Base-by-base conservation (phyloP, 495 filamentous ascomycete genomes). In the Glutinoglossum americanum region DNA sequence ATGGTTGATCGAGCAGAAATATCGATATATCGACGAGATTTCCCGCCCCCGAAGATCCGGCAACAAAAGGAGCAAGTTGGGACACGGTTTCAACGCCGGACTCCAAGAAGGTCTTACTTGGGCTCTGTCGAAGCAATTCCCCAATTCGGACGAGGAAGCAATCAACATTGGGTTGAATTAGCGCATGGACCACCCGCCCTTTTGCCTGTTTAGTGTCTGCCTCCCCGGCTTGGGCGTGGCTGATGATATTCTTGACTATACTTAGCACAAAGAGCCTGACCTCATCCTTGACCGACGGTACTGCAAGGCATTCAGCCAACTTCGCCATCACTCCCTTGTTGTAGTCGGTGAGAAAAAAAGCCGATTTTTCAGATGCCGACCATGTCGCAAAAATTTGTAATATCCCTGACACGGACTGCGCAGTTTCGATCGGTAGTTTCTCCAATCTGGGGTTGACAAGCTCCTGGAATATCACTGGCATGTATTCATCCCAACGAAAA, bases 1-100 rank as follows among this genome's bases (percentile, higher is more conserved):
- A 75, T 19, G 92, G 89, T 63, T 96, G 87, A 54, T 83, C 79
- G 15, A 98, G 77, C 30, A 98, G 76, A 68, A 84, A 90, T 8
- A 80, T 77, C 0, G 80, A 81, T 53, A 89, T 85, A 53, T 80
- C 79, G 30, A 92, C 74, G 54, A 95, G 71, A 60, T 82, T 83
- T 15, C 72, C 76, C n/a, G 82, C 78, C 61, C 86, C 81, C 51
- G 72, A 65, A 11, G 83, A 85, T 23, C 76, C 80, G 59, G 79
- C 71, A 37, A 90, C 81, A 60, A 87, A 77, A 8, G 83, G 80
- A 11, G 89, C 83, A 19, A 94, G 71, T 47, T 78, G 67, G 45
- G 87, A 83, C 28, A 97, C 73, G 0, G 80, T 76, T 53, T 83
- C 76, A n/a, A 97, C 84, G 17, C 82, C 82, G 19, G 82, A 79